Evolutionary conservation across 768 basidiomycete species (phyloP), one percentile per base, ranked within the genome.

Genomic region (Trametes gibbosa): DNA sequence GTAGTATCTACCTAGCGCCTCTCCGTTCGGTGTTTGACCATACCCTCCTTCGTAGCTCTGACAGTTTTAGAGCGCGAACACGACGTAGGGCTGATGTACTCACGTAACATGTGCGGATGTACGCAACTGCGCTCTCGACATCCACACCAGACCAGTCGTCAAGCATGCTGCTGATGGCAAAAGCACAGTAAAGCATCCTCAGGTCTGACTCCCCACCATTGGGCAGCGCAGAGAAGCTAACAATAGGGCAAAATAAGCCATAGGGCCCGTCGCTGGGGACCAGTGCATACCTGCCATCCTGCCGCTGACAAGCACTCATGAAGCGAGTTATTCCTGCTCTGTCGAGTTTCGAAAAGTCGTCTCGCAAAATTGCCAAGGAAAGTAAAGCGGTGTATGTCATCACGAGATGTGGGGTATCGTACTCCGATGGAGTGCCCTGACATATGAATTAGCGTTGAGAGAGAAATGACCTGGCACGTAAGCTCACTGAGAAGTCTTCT

Each of bases 1-100:
- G 14, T 3, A 14, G 13, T 17, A 58, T 77, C 19, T 55, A 90
- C 93, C 95, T 72, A 94, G 86, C 3, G 95, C 88, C 74, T 99
- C 96, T 42, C 86, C 82, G 43, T 79, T 82, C 0, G 93, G 87
- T 2, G 82, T 77, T 68, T 95, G 90, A 0, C 92, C 93, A 65
- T 90, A 99, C 0, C 92, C 95, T 14, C 95, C 95, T 79, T 97
- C 95, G 67, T 94, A 92, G 2, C 87, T 86, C 95, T 98, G 40
- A 35, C 14, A 19, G 13, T 19, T 17, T 5, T 9, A 50, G 9
- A 16, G n/a, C 8, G 27, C 19, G 7, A 50, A 9, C 2, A 5
- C 16, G 34, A 6, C 34, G 17, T 14, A 6, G 1, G 9, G 6
- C 27, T 6, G 27, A 24, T 2, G 13, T 19, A 69, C 81, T 65